Base-by-base conservation (phyloP, 2,329 filamentous ascomycete species). In the Lizonia empirigonia region DNA sequence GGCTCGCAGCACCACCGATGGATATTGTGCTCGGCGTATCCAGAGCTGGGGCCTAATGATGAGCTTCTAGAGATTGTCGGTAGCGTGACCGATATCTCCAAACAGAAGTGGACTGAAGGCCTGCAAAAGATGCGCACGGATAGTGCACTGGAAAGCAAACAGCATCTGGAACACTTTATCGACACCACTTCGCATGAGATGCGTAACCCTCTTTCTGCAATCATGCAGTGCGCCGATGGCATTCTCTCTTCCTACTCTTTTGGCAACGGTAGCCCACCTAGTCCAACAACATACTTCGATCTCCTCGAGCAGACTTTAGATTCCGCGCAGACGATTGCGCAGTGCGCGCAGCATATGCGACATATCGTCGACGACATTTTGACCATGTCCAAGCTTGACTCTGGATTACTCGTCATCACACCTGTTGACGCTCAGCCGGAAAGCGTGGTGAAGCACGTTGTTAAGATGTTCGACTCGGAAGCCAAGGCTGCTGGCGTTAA, bases 331-430 rank as follows among this genome's bases (percentile, higher is more conserved):
- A 78, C 73, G 2, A 77, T 79, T 50, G 72, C 71, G 5, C 65
- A 74, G 15, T 78, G 76, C 51, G 71, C 73, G 2, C 70, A 74
- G 30, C 77, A 79, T 50, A 76, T 77, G 62, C 77, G 77, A 39
- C 63, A 74, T 16, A 78, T 79, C n/a, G 75, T 78, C 2, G 76
- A 78, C 44, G 77, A 78, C 45, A 71, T 78, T 5, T 60, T 78
- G 3, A 77, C 76, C 1, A 67, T 77, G 19, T 77, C 74, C 1
- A 78, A 78, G 41, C 65, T 78, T 5, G 76, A 77, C 50, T 76
- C 75, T 0, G 70, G 68, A 5, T 64, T 78, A 15, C 60, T 78
- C 1, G 62, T 71, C 7, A 74, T 78, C 27, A 73, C 71, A 2
- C 74, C 76, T 1, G 66, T 76, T 27, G 69, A 68, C 36, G 64